phyloP scores from a whole-genome alignment of 495 filamentous ascomycete genomes.

The Xylaria curta region DNA sequence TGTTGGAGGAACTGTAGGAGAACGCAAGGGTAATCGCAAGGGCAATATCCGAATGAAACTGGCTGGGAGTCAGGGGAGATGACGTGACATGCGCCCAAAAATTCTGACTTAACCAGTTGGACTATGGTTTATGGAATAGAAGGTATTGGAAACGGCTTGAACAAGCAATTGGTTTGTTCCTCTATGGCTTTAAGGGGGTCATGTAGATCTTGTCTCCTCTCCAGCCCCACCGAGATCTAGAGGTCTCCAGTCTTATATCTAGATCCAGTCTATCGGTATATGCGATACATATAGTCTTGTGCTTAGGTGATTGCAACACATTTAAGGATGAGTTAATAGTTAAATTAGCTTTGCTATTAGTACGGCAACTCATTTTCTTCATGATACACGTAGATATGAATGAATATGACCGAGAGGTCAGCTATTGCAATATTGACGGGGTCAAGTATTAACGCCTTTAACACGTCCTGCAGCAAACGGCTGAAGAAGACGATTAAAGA shows the following conservation, averaged over 20 bases:
- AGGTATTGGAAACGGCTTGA: neutral
- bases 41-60: neutral
- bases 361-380: neutral
- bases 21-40: neutral
- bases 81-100: neutral
- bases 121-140: neutral
- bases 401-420: neutral
- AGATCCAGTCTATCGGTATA: no score
- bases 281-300: no score
- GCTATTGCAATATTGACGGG: neutral
- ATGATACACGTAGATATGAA: neutral
- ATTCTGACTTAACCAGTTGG: neutral
- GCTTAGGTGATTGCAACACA: neutral
- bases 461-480: neutral
- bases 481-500: neutral
- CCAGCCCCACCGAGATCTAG: no score
- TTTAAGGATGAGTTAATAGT: neutral
- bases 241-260: no score
- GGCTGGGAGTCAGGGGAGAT: neutral
- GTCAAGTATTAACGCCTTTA: neutral
- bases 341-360: neutral
- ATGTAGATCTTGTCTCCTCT: no score
- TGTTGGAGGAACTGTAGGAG: neutral
- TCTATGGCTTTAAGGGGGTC: no score
- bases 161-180: no score